Percentiles rank a stretch among this genome's conserved stretches.
Evolutionary conservation across 2,329 filamentous ascomycete genomes (phyloP).

Genomic region (Aspergillus sp.): DNA sequence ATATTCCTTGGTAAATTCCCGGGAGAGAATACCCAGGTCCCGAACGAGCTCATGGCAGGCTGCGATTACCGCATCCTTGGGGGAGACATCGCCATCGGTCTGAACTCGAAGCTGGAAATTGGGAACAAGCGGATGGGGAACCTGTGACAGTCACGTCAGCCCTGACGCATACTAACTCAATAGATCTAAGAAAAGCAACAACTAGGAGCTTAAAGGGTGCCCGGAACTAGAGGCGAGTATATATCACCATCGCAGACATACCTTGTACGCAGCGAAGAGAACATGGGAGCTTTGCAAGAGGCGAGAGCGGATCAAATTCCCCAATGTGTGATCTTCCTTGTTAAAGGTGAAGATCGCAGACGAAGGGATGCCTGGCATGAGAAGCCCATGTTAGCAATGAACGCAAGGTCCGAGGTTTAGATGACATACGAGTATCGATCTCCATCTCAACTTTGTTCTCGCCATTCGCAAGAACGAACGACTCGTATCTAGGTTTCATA

Average conservation of each 20-base stretch:
- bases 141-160: constrained; percentile 27
- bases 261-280: constrained; percentile 89
- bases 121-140: constrained; percentile 49
- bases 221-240: not conserved
- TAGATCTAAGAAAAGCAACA: not conserved
- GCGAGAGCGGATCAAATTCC: constrained; percentile 82
- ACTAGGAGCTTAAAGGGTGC: not conserved
- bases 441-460: constrained; percentile 94
- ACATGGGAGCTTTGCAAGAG: constrained; percentile 83
- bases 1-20: constrained; percentile 90
- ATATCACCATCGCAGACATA: constrained; percentile 46
- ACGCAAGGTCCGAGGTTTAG: constrained; percentile 3
- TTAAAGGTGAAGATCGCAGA: constrained; percentile 93
- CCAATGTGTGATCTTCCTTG: constrained; percentile 96
- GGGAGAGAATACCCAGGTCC: constrained; percentile 75
- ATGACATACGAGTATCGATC: constrained; percentile 77
- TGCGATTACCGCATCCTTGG: constrained; percentile 82
- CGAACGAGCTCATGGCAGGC: constrained; percentile 81
- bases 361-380: constrained; percentile 75
- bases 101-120: constrained; percentile 78
- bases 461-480: constrained; percentile 81
- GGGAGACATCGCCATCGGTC: constrained; percentile 83
- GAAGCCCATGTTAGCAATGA: not conserved
- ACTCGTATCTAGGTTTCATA: constrained; percentile 71
- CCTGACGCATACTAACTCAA: not conserved